Conservation (phyloP, 2,329 filamentous ascomycete species). For the Esteya vermicola region DNA sequence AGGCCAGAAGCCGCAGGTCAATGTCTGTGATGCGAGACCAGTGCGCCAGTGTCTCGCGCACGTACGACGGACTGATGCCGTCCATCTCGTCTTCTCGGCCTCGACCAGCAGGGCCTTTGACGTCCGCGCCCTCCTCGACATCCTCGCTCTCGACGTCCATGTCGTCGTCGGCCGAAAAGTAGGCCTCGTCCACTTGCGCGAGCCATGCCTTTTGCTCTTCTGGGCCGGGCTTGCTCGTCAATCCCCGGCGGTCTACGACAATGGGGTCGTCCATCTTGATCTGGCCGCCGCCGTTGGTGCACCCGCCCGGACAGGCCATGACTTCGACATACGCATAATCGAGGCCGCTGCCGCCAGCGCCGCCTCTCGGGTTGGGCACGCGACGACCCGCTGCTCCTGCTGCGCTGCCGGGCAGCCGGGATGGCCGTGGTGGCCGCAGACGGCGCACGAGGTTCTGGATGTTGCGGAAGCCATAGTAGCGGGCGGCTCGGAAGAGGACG, state of each 20-base stretch:
- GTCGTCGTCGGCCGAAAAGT: conserved; percentile 56
- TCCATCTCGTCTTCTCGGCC: conserved; percentile 36
- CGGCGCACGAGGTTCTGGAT: conserved; percentile 96
- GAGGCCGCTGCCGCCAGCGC: conserved; percentile 21
- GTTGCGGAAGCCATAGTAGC: conserved; percentile 95
- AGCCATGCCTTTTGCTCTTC: conserved; percentile 81
- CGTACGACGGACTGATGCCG: conserved; percentile 50
- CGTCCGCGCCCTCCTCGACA: too few relatives aligned
- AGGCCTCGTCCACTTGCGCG: conserved; percentile 71
- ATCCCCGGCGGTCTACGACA: conserved; percentile 32
- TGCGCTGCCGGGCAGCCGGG: conserved; percentile 61
- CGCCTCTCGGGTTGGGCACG: conserved; percentile 1
- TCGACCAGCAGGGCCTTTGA: too few relatives aligned
- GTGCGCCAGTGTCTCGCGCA: conserved; percentile 56
- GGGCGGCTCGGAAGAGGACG: conserved; percentile 65
- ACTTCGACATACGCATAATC: conserved; percentile 95
- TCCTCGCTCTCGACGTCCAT: not conserved
- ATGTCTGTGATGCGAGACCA: conserved; percentile 66
- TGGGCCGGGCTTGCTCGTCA: conserved; percentile 45
- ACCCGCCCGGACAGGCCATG: conserved; percentile 98
- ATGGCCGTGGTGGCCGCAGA: conserved; percentile 65
- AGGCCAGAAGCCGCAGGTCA: conserved; percentile 55
- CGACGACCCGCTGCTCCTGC: conserved; percentile 37
- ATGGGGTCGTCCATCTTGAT: conserved; percentile 76
- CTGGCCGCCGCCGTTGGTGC: conserved; percentile 94